phyloP scores from a whole-genome alignment of 2,329 filamentous ascomycete species.

The Pseudogymnoascus sp. region DNA sequence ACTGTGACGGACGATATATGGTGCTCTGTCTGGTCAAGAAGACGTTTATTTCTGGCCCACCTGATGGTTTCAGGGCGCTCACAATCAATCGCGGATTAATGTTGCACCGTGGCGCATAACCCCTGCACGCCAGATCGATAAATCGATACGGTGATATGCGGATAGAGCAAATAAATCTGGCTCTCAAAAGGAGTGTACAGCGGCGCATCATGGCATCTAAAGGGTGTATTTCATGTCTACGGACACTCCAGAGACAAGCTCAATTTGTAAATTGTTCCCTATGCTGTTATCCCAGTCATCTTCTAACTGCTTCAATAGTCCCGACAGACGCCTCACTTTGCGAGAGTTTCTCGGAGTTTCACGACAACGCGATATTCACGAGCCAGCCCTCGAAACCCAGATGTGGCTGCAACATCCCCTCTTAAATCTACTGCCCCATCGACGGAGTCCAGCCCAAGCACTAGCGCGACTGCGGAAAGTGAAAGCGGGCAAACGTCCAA shows the following conservation, averaged over 20 bases:
- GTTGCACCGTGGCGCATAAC: neutral
- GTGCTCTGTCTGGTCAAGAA: neutral
- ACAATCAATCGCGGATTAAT: neutral
- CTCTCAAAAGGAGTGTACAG: neutral
- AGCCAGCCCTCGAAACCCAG: conserved; percentile 17
- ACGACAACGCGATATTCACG: conserved; percentile 22
- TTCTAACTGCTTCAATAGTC: conserved; percentile 13
- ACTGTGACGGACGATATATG: neutral
- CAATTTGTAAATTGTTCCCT: conserved; percentile 11
- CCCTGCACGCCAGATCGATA: neutral
- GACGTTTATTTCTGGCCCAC: neutral
- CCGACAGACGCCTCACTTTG: conserved; percentile 10
- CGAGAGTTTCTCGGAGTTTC: conserved; percentile 17
- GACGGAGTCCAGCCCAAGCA: conserved; percentile 7
- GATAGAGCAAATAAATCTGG: conserved; percentile 2
- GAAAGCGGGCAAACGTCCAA: conserved; percentile 16
- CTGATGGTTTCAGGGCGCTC: neutral
- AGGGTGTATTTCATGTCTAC: conserved; percentile 24
- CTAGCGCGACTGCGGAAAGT: neutral
- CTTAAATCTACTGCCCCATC: conserved; percentile 17
- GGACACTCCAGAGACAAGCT: conserved; percentile 20
- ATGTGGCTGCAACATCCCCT: conserved; percentile 17
- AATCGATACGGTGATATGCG: neutral
- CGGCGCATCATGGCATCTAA: conserved; percentile 9
- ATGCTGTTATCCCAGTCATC: neutral